A percentile compares a stretch with the other conserved stretches of the same genome.
phyloP scores from a whole-genome alignment of 2,329 filamentous ascomycete species.

The Blastomyces gilchristii region DNA sequence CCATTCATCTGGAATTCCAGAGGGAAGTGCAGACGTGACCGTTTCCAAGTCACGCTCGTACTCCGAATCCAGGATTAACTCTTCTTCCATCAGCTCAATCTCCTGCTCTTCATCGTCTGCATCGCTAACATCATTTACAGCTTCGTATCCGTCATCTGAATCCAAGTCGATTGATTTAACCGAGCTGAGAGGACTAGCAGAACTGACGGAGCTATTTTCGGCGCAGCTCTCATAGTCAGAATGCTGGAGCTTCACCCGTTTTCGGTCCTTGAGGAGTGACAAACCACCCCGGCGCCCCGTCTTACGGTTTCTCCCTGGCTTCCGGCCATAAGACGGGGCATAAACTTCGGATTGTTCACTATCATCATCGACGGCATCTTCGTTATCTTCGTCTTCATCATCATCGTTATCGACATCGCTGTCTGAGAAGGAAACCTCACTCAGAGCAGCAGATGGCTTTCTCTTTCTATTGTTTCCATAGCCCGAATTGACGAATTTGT shows the following conservation, averaged over 20 bases:
- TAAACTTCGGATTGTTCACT: conserved; percentile 34
- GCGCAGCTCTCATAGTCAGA: conserved; percentile 8
- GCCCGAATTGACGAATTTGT: conserved; percentile 19
- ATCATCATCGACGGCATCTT: conserved; percentile 34
- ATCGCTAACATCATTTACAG: conserved; percentile 71
- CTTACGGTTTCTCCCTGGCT: conserved; percentile 29
- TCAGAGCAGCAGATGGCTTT: conserved; percentile 24
- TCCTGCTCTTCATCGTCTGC: conserved; percentile 71
- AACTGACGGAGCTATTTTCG: conserved; percentile 11
- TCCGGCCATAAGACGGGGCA: conserved; percentile 35
- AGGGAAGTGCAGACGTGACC: conserved; percentile 16
- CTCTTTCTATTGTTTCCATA: conserved; percentile 24
- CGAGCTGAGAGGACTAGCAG: conserved; percentile 14
- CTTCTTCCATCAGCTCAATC: conserved; percentile 68
- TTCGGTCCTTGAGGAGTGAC: conserved; percentile 23
- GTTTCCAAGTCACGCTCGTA: conserved; percentile 23
- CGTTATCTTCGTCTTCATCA: conserved; percentile 20
- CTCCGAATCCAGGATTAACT: conserved; percentile 51
- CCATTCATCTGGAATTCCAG: conserved; percentile 35
- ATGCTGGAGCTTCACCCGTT: conserved; percentile 24
- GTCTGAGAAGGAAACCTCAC: conserved; percentile 30
- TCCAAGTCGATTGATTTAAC: conserved; percentile 9
- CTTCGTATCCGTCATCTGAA: conserved; percentile 49
- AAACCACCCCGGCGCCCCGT: conserved; percentile 29
- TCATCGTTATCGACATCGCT: conserved; percentile 23